phyloP scores from a whole-genome alignment of 2,329 filamentous ascomycete genomes.

The Pseudofabraea citricarpa region DNA sequence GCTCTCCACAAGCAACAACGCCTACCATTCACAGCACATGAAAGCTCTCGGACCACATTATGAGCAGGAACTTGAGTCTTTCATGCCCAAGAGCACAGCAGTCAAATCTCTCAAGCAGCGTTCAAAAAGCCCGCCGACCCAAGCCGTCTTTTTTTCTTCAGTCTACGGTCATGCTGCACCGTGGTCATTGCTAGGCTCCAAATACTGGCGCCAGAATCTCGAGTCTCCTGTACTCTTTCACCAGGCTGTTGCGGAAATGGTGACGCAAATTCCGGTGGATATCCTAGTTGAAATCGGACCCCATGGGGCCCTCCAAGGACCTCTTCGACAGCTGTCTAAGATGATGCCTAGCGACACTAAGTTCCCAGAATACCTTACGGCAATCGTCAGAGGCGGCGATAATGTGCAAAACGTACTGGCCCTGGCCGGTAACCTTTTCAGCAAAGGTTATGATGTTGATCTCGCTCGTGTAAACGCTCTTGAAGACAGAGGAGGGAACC shows the following conservation, averaged over 20 bases:
- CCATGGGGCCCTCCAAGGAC: constrained; percentile 21
- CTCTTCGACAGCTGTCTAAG: neutral
- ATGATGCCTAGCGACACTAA: neutral
- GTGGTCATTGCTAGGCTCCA: neutral
- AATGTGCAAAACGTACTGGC: neutral
- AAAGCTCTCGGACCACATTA: no score
- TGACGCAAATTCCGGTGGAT: no score
- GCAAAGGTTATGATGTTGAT: neutral
- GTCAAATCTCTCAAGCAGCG: no score
- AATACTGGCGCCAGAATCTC: constrained; percentile 6
- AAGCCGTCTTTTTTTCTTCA: no score
- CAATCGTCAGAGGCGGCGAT: neutral
- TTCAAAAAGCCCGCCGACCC: no score
- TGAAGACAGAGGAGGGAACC: neutral
- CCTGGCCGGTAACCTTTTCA: neutral
- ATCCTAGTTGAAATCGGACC: constrained; percentile 20
- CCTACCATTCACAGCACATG: constrained; percentile 18
- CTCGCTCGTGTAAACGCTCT: neutral
- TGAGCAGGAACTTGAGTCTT: no score
- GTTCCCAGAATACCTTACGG: neutral
- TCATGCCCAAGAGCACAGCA: no score
- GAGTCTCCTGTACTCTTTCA: constrained; percentile 5
- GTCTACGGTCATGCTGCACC: no score
- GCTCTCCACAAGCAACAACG: constrained; percentile 13
- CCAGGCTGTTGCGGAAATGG: no score